Evolutionary conservation across 306 rosid species (phyloP).

Genomic region (Chamaecrista fasciculata): DNA sequence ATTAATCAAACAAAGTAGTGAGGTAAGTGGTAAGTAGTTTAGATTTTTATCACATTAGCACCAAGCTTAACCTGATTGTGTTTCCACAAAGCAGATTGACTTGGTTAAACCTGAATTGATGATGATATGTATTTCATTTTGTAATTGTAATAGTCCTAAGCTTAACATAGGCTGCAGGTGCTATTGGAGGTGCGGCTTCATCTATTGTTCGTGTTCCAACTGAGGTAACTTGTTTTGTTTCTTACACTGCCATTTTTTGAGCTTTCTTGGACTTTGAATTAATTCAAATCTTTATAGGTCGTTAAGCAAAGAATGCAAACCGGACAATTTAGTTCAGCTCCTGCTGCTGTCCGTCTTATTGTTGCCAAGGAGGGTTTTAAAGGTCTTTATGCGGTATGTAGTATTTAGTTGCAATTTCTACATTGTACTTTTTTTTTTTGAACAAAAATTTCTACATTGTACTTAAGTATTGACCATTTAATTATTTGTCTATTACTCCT

Average conservation of each 20-base stretch:
- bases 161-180: slow-evolving; percentile 74
- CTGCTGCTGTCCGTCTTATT: slow-evolving; percentile 49
- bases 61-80: neutral
- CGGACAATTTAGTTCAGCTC: slow-evolving; percentile 45
- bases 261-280: slow-evolving; percentile 26
- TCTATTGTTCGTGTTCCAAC: slow-evolving; percentile 81
- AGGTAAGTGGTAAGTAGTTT: neutral
- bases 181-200: slow-evolving; percentile 70
- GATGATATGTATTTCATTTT: neutral
- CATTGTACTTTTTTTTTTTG: too few species aligned
- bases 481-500: neutral
- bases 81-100: neutral
- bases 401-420: slow-evolving; percentile 5
- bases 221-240: slow-evolving; percentile 50
- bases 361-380: slow-evolving; percentile 49
- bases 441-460: neutral
- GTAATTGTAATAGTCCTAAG: slow-evolving; percentile 36
- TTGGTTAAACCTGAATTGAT: neutral
- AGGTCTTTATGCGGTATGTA: slow-evolving; percentile 73
- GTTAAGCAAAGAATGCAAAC: slow-evolving; percentile 64
- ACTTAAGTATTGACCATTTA: slow-evolving; percentile 6
- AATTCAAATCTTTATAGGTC: slow-evolving; percentile 42
- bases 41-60: neutral
- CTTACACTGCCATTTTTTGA: neutral
- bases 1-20: neutral